Evolutionary conservation across 164 flowering plant species (phyloP), one percentile per base, ranked within the genome.

Genomic region (Berberis thunbergii): DNA sequence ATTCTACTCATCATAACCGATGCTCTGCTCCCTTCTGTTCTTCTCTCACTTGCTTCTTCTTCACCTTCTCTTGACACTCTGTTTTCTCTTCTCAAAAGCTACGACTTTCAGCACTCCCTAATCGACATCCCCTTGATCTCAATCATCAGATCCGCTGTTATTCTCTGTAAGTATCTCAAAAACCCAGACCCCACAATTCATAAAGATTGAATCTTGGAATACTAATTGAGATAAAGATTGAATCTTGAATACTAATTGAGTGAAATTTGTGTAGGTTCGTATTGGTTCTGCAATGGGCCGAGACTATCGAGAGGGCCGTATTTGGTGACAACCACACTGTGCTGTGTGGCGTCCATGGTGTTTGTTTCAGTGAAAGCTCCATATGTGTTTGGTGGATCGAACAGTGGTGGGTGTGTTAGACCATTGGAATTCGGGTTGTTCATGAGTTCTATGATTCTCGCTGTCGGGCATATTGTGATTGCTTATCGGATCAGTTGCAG

Each of bases 401-500:
- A 26, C 26, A 26, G 26, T 26, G 26, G 26, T 26, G 69, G 61
- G 1, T 40, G 54, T 38, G 64, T 40, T 12, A 44, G 81, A 52
- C 78, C 74, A 43, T 69, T 72, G 77, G 96, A 84, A 54, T 68
- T 78, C 3, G 88, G 86, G 43, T 45, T 94, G 78, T 84, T 94
- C 62, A 46, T 75, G 4, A 76, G 84, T 57, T 94, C 98, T 2
- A 45, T 78, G 63, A 81, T 57, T 38, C 62, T 94, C 67, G 98
- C 93, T 0, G 69, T 87, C 42, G 93, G 84, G 1, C 98, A 94
- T 62, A 70, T 86, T 1, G 75, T 81, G 26, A 93, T 87, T 60
- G 98, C 98, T 0, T 94, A 94, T 54, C 74, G 91, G 64, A 91
- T 76, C 43, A 88, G 97, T 62, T 91, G 98, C 75, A 70, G 95